Evolutionary conservation across 345 rosid species (phyloP).

Genomic region (Gossypium raimondii): DNA sequence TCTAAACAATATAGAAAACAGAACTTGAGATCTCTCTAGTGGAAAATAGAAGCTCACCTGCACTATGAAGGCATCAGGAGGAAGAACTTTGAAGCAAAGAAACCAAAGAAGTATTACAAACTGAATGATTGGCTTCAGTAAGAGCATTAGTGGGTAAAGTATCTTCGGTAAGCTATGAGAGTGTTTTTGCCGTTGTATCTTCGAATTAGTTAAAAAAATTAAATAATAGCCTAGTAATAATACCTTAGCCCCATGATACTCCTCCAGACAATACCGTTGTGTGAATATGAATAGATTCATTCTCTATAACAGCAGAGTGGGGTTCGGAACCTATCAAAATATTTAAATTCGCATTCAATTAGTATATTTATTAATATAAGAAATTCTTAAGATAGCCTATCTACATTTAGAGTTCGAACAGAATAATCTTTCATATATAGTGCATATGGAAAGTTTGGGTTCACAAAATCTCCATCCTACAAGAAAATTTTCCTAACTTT

Average conservation of each 20-base stretch:
- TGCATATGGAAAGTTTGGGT: not conserved
- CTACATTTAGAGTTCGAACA: not conserved
- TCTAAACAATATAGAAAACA: not conserved
- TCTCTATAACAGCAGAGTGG: slow-evolving; percentile 57
- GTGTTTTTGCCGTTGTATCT: too few relatives aligned
- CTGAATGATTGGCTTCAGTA: slow-evolving; percentile 78
- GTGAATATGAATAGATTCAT: slow-evolving; percentile 71
- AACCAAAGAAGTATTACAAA: slow-evolving; percentile 79
- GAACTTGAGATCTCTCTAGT: not conserved
- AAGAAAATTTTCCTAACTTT: not conserved
- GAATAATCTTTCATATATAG: not conserved
- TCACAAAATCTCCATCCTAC: not conserved
- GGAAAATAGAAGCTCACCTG: slow-evolving; percentile 50
- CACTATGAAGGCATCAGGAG: slow-evolving; percentile 81
- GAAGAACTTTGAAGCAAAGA: slow-evolving; percentile 63
- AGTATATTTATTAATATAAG: not conserved
- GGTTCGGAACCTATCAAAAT: slow-evolving; percentile 70
- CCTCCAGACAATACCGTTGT: slow-evolving; percentile 51
- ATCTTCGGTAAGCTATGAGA: slow-evolving; percentile 32
- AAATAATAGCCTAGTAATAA: not conserved
- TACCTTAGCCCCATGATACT: slow-evolving; percentile 1
- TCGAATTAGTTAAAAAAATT: not conserved
- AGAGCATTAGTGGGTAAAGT: slow-evolving; percentile 55
- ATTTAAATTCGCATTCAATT: slow-evolving; percentile 4
- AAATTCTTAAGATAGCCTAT: not conserved